phyloP scores from a whole-genome alignment of 1,284 basidiomycete genomes.

The Pascua sp. region DNA sequence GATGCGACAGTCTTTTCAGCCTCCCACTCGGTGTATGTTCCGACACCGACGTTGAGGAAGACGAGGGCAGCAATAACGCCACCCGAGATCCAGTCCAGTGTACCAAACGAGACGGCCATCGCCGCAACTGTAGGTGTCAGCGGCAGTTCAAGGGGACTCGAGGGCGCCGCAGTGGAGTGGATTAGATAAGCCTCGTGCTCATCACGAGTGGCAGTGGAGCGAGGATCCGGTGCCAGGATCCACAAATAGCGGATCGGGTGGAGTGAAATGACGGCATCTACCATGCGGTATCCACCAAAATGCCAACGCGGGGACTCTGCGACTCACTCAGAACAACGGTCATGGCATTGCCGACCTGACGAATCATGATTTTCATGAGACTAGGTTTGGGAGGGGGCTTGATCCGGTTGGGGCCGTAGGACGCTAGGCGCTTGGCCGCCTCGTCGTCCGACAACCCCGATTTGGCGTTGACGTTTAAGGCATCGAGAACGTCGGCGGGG shows the following conservation, averaged over 20 bases:
- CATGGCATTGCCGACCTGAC: slow-evolving; percentile 50
- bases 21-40: slow-evolving; percentile 50
- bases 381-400: slow-evolving; percentile 45
- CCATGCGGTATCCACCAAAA: background rate
- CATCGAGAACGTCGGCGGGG: slow-evolving; percentile 38
- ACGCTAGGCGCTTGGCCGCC: slow-evolving; percentile 28
- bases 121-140: slow-evolving; percentile 53
- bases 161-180: too few species aligned
- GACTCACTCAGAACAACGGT: slow-evolving; percentile 46
- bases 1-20: slow-evolving; percentile 53
- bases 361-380: slow-evolving; percentile 30
- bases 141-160: background rate
- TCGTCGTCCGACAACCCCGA: slow-evolving; percentile 38
- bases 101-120: slow-evolving; percentile 62
- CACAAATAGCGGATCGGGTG: too few species aligned
- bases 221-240: too few species aligned
- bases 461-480: slow-evolving; percentile 35
- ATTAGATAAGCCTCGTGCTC: too few species aligned
- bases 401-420: slow-evolving; percentile 50
- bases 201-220: too few species aligned
- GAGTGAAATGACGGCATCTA: background rate
- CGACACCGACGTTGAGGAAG: slow-evolving; percentile 55
- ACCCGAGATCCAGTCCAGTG: slow-evolving; percentile 63
- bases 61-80: slow-evolving; percentile 65
- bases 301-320: background rate